Percentiles rank a stretch among this genome's conserved stretches.
Evolutionary conservation across 2,329 filamentous ascomycete species (phyloP).

Genomic region (Cladosporium oxysporum): DNA sequence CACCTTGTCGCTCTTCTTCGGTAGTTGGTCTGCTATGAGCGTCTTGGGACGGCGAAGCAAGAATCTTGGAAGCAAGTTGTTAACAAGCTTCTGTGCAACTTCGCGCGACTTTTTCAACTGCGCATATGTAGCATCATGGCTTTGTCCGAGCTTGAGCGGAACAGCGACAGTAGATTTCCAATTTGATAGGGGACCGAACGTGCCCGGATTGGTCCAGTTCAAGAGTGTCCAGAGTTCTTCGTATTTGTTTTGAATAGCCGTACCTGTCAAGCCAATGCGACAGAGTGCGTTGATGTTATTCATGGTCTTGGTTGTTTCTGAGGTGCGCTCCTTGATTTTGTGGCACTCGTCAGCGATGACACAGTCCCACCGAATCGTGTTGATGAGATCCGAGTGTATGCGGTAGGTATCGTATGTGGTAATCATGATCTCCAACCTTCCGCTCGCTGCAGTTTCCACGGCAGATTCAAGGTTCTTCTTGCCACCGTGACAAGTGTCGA

Average conservation of each 20-base stretch:
- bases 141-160: conserved; percentile 83
- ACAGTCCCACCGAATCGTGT: conserved; percentile 88
- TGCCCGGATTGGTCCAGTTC: conserved; percentile 92
- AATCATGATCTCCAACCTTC: conserved; percentile 84
- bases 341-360: conserved; percentile 96
- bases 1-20: conserved; percentile 90
- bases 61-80: conserved; percentile 84
- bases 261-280: conserved; percentile 89
- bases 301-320: conserved; percentile 82
- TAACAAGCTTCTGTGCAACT: conserved; percentile 79
- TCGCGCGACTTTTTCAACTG: conserved; percentile 79
- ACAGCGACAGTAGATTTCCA: conserved; percentile 79
- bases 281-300: conserved; percentile 88
- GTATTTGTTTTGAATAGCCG: conserved; percentile 96
- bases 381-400: conserved; percentile 74
- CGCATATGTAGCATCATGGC: conserved; percentile 82
- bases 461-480: conserved; percentile 53
- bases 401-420: conserved; percentile 90
- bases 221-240: conserved; percentile 95
- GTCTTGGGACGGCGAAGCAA: conserved; percentile 93
- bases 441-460: conserved; percentile 64
- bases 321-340: conserved; percentile 74
- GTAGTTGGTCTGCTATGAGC: conserved; percentile 86
- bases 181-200: conserved; percentile 64
- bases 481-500: conserved; percentile 75